Percentiles rank a stretch among this genome's conserved stretches.
Conservation (phyloP, 1,284 basidiomycete genomes). For the Ceratobasidium theobromae region DNA sequence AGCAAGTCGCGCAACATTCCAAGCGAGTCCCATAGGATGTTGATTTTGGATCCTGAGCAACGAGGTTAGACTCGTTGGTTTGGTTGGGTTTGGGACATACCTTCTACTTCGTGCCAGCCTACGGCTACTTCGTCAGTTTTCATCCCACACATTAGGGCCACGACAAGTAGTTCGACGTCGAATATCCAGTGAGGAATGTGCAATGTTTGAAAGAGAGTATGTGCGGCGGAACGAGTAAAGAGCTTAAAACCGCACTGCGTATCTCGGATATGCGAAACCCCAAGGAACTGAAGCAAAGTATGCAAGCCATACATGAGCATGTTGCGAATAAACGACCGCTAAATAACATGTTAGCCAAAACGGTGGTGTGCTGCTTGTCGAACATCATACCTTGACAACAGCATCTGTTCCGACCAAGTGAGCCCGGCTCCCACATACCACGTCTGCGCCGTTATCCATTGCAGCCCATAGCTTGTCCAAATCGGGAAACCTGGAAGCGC, state of each 20-base stretch:
- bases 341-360: conserved; percentile 16
- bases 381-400: conserved; percentile 80
- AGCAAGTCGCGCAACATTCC: conserved; percentile 88
- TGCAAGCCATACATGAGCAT: conserved; percentile 92
- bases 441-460: conserved; percentile 73
- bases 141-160: conserved; percentile 72
- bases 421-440: conserved; percentile 79
- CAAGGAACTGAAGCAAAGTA: conserved; percentile 77
- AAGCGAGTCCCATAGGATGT: conserved; percentile 77
- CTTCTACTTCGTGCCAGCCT: conserved; percentile 88
- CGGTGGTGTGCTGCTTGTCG: background rate
- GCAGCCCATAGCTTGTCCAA: conserved; percentile 69
- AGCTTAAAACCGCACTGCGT: conserved; percentile 98
- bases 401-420: conserved; percentile 89
- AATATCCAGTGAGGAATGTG: conserved; percentile 91
- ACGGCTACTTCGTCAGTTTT: conserved; percentile 85
- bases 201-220: conserved; percentile 77
- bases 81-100: conserved; percentile 41
- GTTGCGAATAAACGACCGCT: conserved; percentile 87
- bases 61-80: background rate
- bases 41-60: conserved; percentile 60
- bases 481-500: conserved; percentile 84
- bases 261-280: conserved; percentile 85
- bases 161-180: conserved; percentile 90
- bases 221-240: conserved; percentile 78